A percentile compares a stretch with the other conserved stretches of the same genome.
Evolutionary conservation across 208 protist genomes (phyloP).

Genomic region (Acanthamoeba royreba): DNA sequence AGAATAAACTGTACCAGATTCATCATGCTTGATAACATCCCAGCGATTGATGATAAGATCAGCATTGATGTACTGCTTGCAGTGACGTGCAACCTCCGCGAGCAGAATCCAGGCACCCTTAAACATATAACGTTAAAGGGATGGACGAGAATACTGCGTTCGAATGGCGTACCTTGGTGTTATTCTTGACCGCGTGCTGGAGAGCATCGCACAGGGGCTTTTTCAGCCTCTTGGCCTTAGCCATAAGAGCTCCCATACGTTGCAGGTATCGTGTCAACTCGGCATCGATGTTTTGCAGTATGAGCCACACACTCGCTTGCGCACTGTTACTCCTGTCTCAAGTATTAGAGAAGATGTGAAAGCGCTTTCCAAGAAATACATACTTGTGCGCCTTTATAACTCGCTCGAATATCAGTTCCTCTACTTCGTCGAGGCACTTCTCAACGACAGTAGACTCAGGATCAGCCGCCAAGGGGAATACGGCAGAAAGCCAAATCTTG

Average conservation of each 20-base stretch:
- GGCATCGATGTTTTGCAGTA: slow-evolving; percentile 14
- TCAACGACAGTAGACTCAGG: not conserved
- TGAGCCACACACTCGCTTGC: slow-evolving; percentile 26
- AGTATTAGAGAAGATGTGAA: not conserved
- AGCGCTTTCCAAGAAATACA: not conserved
- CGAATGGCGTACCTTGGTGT: not conserved
- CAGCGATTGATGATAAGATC: not conserved
- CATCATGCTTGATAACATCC: not conserved
- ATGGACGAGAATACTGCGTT: not conserved
- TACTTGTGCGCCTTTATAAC: slow-evolving; percentile 19
- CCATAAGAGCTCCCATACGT: not conserved
- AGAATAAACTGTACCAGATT: not conserved
- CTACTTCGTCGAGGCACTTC: slow-evolving; percentile 39
- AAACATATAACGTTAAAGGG: not conserved
- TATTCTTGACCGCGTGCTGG: not conserved
- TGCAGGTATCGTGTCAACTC: slow-evolving; percentile 11
- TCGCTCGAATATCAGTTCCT: not conserved
- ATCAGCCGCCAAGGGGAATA: slow-evolving; percentile 27
- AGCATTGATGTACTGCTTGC: not conserved
- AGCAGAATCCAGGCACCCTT: slow-evolving; percentile 14
- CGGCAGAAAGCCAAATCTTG: slow-evolving; percentile 23
- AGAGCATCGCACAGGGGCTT: slow-evolving; percentile 30
- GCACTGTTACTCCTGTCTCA: not conserved
- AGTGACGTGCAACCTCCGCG: not conserved
- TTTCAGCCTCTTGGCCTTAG: not conserved